Evolutionary conservation across 257 asterid species (phyloP).

Genomic region (Ajuga chamaepitys): DNA sequence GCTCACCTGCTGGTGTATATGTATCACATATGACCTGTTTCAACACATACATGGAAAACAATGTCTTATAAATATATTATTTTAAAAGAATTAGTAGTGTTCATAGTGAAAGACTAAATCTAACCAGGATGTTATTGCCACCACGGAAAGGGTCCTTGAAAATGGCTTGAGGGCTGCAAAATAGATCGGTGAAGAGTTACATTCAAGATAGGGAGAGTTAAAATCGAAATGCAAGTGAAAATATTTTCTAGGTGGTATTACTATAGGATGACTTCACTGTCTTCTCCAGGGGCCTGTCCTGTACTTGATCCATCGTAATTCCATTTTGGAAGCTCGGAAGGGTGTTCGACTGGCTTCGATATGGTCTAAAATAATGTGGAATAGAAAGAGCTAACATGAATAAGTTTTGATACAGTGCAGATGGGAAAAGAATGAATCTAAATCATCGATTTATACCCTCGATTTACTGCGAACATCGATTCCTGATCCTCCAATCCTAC

Average conservation of each 20-base stretch:
- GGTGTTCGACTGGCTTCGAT: conserved; percentile 77
- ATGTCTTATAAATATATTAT: not conserved
- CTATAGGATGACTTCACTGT: conserved; percentile 98
- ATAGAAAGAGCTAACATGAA: not conserved
- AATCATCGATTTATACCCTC: conserved; percentile 39
- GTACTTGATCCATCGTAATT: conserved; percentile 98
- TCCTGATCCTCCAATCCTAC: conserved; percentile 96
- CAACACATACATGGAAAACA: not conserved
- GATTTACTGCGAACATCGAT: conserved; percentile 91
- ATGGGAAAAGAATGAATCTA: not conserved
- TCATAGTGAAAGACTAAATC: conserved; percentile 12
- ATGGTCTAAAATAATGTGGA: conserved; percentile 46
- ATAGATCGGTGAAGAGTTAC: conserved; percentile 12
- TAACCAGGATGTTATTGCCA: conserved; percentile 93
- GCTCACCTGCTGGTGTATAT: conserved; percentile 94
- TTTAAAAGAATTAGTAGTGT: not conserved
- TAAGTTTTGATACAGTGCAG: not conserved
- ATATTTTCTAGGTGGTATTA: conserved; percentile 28
- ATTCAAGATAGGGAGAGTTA: not conserved
- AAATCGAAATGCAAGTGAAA: not conserved
- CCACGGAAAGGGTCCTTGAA: conserved; percentile 99
- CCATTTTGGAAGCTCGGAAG: conserved; percentile 98
- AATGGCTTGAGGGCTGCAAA: conserved; percentile 88
- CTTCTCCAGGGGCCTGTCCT: conserved; percentile 98
- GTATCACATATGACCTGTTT: conserved; percentile 86